Evolutionary conservation across 2,329 filamentous ascomycete genomes (phyloP).

Genomic region (Ophiocordyceps camponoti-floridani): DNA sequence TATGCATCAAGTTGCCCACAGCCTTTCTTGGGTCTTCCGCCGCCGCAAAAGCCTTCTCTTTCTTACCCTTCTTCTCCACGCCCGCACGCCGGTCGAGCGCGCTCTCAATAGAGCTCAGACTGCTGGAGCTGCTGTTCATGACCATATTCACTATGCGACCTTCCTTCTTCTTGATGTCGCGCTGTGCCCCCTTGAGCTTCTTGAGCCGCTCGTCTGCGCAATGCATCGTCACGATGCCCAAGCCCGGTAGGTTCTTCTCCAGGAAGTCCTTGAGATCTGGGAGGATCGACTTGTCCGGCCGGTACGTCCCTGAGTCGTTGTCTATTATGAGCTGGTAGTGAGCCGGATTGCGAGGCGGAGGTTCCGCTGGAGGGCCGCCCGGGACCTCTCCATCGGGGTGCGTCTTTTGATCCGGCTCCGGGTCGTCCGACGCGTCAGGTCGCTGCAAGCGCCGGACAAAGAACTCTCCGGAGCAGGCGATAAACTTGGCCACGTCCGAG

Average conservation of each 20-base stretch:
- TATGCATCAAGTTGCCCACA: conserved; percentile 8
- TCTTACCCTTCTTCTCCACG: conserved; percentile 22
- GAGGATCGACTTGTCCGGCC: conserved; percentile 63
- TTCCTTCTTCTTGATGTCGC: conserved; percentile 51
- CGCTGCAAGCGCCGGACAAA: conserved; percentile 56
- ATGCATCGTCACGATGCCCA: conserved; percentile 57
- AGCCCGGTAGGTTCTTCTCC: conserved; percentile 53
- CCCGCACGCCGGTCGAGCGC: conserved; percentile 27
- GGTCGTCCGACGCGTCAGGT: conserved; percentile 23
- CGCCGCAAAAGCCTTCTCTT: conserved; percentile 30
- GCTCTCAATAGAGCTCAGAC: conserved; percentile 34
- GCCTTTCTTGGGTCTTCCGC: conserved; percentile 31
- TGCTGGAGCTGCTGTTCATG: conserved; percentile 35
- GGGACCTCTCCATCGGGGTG: conserved; percentile 31
- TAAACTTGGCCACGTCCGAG: conserved; percentile 77
- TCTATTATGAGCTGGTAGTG: conserved; percentile 82
- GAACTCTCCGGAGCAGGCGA: conserved; percentile 86
- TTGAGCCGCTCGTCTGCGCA: conserved; percentile 62
- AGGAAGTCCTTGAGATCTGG: conserved; percentile 56
- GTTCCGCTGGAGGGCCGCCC: conserved; percentile 24
- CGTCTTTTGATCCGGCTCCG: conserved; percentile 24
- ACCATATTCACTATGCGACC: conserved; percentile 34
- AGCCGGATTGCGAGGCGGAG: conserved; percentile 26
- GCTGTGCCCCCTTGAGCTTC: conserved; percentile 60
- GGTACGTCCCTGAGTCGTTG: conserved; percentile 88